Evolutionary conservation across 2,329 filamentous ascomycete species (phyloP).

Genomic region (Cytospora schulzeri): DNA sequence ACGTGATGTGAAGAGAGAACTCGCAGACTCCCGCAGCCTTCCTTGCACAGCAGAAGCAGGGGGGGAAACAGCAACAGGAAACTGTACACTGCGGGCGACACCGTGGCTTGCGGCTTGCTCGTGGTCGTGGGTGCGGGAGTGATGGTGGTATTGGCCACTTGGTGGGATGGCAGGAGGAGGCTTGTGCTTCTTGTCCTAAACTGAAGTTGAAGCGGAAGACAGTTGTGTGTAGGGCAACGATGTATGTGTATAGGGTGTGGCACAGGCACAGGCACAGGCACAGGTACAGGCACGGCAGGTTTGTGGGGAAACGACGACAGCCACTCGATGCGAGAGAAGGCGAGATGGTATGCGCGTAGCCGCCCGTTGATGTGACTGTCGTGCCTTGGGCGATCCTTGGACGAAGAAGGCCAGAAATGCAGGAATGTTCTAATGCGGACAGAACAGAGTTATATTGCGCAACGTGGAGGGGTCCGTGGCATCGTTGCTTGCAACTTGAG

Average conservation of each 20-base stretch:
- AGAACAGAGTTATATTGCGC: slow-evolving; percentile 4
- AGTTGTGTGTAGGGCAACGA: not conserved
- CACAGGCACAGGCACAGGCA: not conserved
- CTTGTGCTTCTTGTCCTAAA: slow-evolving; percentile 1
- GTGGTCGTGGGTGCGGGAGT: not conserved
- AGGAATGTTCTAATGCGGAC: slow-evolving; percentile 20
- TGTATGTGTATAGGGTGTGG: slow-evolving; percentile 9
- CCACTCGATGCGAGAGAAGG: slow-evolving; percentile 15
- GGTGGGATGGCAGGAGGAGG: not conserved
- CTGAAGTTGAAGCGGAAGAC: not conserved
- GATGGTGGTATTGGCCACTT: not conserved
- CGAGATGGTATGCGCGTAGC: slow-evolving; percentile 16
- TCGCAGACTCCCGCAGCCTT: slow-evolving; percentile 10
- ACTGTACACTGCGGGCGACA: not conserved
- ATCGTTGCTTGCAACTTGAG: not conserved
- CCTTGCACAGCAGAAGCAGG: slow-evolving; percentile 5
- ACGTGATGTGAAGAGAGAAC: slow-evolving; percentile 4
- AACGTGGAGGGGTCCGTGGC: slow-evolving; percentile 1
- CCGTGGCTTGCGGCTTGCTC: slow-evolving; percentile 7
- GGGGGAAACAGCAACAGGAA: too few relatives aligned
- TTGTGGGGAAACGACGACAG: not conserved
- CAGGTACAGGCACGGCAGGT: slow-evolving; percentile 7
- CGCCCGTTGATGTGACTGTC: slow-evolving; percentile 15
- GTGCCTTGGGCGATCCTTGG: slow-evolving; percentile 1
- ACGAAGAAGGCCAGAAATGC: slow-evolving; percentile 14